These are phyloP conservation scores for Hygrocybe punicea DNA, from an alignment of 768 basidiomycete genomes.

Conservation along the genomic window DNA sequence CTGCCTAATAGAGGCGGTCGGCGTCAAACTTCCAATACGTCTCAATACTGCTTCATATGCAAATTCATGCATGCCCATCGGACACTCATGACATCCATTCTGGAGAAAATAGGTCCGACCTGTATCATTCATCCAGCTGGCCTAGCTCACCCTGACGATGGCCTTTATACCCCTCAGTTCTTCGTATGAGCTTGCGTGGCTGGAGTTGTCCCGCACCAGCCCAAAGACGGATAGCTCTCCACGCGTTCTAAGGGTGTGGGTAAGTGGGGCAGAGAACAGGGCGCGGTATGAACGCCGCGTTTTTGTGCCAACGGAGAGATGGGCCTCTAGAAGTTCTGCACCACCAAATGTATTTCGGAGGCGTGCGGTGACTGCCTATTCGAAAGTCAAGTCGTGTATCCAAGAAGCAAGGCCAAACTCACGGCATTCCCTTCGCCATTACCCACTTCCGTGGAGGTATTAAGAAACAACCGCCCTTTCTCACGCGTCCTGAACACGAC, in stretches of 20 bases:
- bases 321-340: conserved; percentile 83
- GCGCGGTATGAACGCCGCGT: conserved; percentile 82
- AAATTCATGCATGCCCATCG: conserved; percentile 63
- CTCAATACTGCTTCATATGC: conserved; percentile 81
- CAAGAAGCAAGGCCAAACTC: conserved; percentile 31
- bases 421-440: conserved; percentile 94
- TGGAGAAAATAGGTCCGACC: conserved; percentile 17
- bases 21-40: conserved; percentile 65
- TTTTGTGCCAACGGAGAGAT: conserved; percentile 79
- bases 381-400: not conserved
- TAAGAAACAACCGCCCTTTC: conserved; percentile 69
- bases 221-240: conserved; percentile 72
- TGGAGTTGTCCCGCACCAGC: conserved; percentile 74
- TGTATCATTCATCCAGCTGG: conserved; percentile 31
- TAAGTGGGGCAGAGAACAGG: conserved; percentile 59
- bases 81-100: conserved; percentile 33
- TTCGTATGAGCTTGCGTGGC: conserved; percentile 71
- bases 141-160: conserved; percentile 71
- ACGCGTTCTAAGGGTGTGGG: conserved; percentile 56
- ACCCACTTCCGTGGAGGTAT: conserved; percentile 86
- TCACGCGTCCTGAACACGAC: conserved; percentile 77
- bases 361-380: conserved; percentile 72
- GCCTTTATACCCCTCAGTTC: conserved; percentile 62
- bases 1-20: conserved; percentile 80
- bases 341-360: conserved; percentile 89